Conservation (phyloP, 208 protist genomes). For the Crithidia expoeki region DNA sequence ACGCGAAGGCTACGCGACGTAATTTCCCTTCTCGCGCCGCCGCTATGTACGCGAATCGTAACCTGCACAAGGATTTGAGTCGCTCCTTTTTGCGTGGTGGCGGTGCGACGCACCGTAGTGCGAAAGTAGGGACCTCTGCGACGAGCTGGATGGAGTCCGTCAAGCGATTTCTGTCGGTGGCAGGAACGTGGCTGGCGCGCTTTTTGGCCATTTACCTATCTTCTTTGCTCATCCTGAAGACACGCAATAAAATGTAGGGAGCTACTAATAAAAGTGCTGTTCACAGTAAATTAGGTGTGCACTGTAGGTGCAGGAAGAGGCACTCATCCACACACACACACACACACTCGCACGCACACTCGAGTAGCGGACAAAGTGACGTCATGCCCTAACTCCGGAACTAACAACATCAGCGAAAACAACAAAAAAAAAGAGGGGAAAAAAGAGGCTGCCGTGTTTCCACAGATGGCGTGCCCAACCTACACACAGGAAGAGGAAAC, state of each 20-base stretch:
- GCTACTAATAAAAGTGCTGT: too few relatives aligned
- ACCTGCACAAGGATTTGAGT: background rate
- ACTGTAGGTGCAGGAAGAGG: too few relatives aligned
- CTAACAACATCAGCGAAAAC: too few relatives aligned
- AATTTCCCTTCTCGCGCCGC: constrained; percentile 6
- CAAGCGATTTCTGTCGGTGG: constrained; percentile 10
- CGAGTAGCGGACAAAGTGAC: too few relatives aligned
- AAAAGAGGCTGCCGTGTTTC: too few relatives aligned
- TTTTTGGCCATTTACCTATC: constrained; percentile 15
- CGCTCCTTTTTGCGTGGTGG: constrained; percentile 1
- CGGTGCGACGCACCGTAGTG: background rate
- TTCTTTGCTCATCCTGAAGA: constrained; percentile 10
- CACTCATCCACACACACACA: too few relatives aligned
- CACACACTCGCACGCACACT: background rate
- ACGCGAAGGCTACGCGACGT: background rate
- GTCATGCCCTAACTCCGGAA: too few relatives aligned
- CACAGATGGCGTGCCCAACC: too few relatives aligned
- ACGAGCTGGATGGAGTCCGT: background rate
- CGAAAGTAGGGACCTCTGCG: background rate
- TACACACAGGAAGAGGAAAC: too few relatives aligned
- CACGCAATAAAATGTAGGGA: constrained; percentile 3
- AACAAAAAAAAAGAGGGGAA: background rate
- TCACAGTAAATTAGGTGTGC: too few relatives aligned
- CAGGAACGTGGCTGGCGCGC: constrained; percentile 8
- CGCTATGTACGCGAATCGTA: constrained; percentile 6